A percentile compares a stretch with the other conserved stretches of the same genome.
Conservation (phyloP, 768 basidiomycete genomes). For the Collybiopsis luxurians region DNA sequence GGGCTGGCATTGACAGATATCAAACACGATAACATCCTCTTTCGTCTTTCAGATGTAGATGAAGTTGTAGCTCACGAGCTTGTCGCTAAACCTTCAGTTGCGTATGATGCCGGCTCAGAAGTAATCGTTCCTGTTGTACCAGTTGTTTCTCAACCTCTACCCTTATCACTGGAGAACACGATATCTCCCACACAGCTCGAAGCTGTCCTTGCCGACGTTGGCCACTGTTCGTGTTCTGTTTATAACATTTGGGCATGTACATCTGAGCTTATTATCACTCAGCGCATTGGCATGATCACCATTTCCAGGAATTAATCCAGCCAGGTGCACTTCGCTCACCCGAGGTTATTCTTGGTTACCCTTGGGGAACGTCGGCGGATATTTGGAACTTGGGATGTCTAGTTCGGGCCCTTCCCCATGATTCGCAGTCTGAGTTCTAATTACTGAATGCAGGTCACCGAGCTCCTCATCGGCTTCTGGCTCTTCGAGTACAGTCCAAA, state of each 20-base stretch:
- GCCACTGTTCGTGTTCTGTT: conserved; percentile 10
- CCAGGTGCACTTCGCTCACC: conserved; percentile 24
- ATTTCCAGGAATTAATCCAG: conserved; percentile 17
- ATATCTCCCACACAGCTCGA: conserved; percentile 8
- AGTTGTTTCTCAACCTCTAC: background rate
- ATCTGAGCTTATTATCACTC: background rate
- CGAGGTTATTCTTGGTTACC: conserved; percentile 23
- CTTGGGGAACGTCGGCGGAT: conserved; percentile 24
- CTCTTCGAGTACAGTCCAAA: conserved; percentile 12
- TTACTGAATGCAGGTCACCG: conserved; percentile 19
- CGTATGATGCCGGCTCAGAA: background rate
- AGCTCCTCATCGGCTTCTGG: conserved; percentile 20
- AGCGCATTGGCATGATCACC: conserved; percentile 2
- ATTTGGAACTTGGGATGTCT: conserved; percentile 31
- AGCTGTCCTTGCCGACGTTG: conserved; percentile 12
- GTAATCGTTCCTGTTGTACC: background rate
- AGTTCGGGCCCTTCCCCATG: conserved; percentile 11
- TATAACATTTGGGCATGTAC: conserved; percentile 6
- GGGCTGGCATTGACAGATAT: conserved; percentile 9
- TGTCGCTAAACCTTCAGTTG: background rate
- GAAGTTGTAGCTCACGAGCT: background rate
- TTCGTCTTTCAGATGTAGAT: conserved; percentile 1
- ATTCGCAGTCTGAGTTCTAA: background rate
- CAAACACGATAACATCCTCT: conserved; percentile 18
- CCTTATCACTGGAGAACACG: background rate